A percentile compares a stretch with the other conserved stretches of the same genome.
These are phyloP conservation scores for Cryomyces minteri DNA, from an alignment of 495 filamentous ascomycete species.

Conservation along the genomic window DNA sequence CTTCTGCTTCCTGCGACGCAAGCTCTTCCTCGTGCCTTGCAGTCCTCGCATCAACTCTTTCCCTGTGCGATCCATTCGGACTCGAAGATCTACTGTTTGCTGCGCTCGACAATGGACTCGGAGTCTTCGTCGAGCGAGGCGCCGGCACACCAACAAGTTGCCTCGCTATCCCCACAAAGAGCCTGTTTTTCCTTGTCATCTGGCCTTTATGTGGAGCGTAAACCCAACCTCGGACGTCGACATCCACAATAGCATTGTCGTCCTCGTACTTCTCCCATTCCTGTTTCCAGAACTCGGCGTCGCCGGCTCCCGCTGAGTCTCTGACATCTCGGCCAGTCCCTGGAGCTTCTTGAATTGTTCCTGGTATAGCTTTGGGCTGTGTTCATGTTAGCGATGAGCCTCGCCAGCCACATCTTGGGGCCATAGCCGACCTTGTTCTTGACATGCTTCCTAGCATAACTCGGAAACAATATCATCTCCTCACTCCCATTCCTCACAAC, in stretches of 20 bases:
- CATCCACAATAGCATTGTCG: constrained; percentile 69
- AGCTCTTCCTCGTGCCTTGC: constrained; percentile 37
- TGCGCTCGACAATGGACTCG: constrained; percentile 10
- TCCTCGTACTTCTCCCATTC: constrained; percentile 56
- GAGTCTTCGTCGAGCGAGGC: constrained; percentile 25
- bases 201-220: constrained; percentile 71
- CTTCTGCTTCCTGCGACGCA: constrained; percentile 51
- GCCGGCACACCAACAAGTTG: constrained; percentile 71
- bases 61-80: constrained; percentile 15
- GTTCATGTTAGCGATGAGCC: background rate
- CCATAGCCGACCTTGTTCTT: constrained; percentile 20
- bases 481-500: constrained; percentile 65
- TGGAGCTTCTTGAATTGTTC: constrained; percentile 20
- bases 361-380: constrained; percentile 15
- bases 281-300: constrained; percentile 47
- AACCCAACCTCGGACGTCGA: constrained; percentile 90
- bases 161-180: constrained; percentile 67
- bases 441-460: constrained; percentile 60
- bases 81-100: constrained; percentile 21
- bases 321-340: constrained; percentile 17
- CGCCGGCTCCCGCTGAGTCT: constrained; percentile 21
- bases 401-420: background rate
- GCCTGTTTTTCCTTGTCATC: constrained; percentile 72
- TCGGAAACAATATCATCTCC: constrained; percentile 88
- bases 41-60: constrained; percentile 14